Conservation (phyloP, 345 rosid species). For the Sisymbrium irio region DNA sequence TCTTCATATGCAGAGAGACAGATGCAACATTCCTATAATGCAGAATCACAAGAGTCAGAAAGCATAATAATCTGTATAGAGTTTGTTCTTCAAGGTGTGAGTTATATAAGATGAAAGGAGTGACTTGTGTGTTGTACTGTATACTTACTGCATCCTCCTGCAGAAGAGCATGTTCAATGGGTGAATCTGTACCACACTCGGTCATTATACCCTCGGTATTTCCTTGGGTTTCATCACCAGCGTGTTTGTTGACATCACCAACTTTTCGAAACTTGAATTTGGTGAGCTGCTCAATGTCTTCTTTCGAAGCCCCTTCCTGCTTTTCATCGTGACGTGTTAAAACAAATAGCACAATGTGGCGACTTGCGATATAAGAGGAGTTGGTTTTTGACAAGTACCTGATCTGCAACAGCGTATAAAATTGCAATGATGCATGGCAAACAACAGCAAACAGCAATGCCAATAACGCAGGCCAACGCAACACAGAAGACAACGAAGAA, state of each 20-base stretch:
- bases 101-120: not conserved
- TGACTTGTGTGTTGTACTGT: not conserved
- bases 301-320: constrained; percentile 96
- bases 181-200: constrained; percentile 74
- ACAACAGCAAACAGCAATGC: constrained; percentile 98
- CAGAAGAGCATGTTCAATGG: constrained; percentile 55
- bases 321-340: not conserved
- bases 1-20: constrained; percentile 91
- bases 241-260: constrained; percentile 45
- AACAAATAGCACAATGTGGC: not conserved
- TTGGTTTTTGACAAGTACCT: constrained; percentile 48
- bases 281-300: constrained; percentile 81
- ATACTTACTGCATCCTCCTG: constrained; percentile 79
- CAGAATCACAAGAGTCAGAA: not conserved
- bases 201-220: constrained; percentile 73
- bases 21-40: constrained; percentile 87
- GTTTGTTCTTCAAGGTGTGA: not conserved
- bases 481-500: constrained; percentile 95
- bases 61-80: not conserved
- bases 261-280: constrained; percentile 67
- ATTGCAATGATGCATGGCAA: constrained; percentile 97
- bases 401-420: constrained; percentile 92
- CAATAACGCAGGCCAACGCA: constrained; percentile 92
- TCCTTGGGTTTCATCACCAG: constrained; percentile 43
- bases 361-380: not conserved